Percentiles rank a stretch among this genome's conserved stretches.
phyloP scores from a whole-genome alignment of 2,329 filamentous ascomycete genomes.

The Hypoxylon sp. region DNA sequence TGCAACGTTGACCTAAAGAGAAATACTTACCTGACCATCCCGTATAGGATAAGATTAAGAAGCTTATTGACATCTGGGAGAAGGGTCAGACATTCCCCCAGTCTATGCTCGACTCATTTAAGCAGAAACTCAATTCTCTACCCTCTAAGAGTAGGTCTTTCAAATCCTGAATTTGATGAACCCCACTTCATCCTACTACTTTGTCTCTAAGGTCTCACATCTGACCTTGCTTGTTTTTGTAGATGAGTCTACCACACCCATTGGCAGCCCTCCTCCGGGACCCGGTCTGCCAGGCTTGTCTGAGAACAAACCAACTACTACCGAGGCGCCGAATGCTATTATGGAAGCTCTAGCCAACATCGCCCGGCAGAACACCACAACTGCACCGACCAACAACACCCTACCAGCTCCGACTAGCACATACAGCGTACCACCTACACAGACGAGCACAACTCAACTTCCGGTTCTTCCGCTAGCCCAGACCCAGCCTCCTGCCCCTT shows the following conservation, averaged over 20 bases:
- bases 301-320: slow-evolving; percentile 53
- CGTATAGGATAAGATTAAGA: slow-evolving; percentile 93
- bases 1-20: slow-evolving; percentile 51
- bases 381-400: slow-evolving; percentile 60
- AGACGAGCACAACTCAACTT: slow-evolving; percentile 46
- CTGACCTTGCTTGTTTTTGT: slow-evolving; percentile 59
- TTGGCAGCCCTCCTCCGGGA: slow-evolving; percentile 70
- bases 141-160: slow-evolving; percentile 74
- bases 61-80: slow-evolving; percentile 98
- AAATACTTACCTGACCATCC: slow-evolving; percentile 61
- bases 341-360: slow-evolving; percentile 85
- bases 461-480: slow-evolving; percentile 48
- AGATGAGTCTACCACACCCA: slow-evolving; percentile 81
- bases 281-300: slow-evolving; percentile 57
- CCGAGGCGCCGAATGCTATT: slow-evolving; percentile 72
- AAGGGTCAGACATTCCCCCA: slow-evolving; percentile 91
- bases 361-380: slow-evolving; percentile 77
- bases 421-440: slow-evolving; percentile 49
- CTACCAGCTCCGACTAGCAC: slow-evolving; percentile 57
- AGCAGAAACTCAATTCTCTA: slow-evolving; percentile 79
- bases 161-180: slow-evolving; percentile 34
- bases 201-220: slow-evolving; percentile 44
- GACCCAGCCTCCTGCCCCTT: slow-evolving; percentile 56
- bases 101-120: slow-evolving; percentile 84
- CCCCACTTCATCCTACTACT: slow-evolving; percentile 21